Conservation (phyloP, 2,329 filamentous ascomycete species). For the Lasiodiplodia gonubiensis region DNA sequence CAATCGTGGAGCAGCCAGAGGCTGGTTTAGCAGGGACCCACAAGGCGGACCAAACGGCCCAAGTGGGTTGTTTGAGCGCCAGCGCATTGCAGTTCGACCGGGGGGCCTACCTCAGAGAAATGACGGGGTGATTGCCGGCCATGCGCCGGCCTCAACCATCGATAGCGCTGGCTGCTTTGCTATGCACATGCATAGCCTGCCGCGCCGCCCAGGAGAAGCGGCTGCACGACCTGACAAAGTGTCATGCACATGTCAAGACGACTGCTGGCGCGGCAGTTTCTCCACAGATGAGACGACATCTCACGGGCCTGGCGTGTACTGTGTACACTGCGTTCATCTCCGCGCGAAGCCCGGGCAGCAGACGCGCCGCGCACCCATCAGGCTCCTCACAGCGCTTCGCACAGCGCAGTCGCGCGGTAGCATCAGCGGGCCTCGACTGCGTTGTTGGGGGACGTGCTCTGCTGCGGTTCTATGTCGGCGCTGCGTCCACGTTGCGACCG, state of each 20-base stretch:
- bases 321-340: too few species aligned
- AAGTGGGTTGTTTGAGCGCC: conserved; percentile 19
- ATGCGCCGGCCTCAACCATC: background rate
- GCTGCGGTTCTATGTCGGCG: background rate
- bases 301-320: too few species aligned
- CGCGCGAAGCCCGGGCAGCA: too few species aligned
- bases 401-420: background rate
- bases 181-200: too few species aligned
- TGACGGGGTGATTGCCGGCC: conserved; percentile 4
- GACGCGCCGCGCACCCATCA: background rate
- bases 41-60: conserved; percentile 8
- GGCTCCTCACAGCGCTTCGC: background rate
- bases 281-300: too few species aligned
- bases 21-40: conserved; percentile 2
- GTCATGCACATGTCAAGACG: background rate
- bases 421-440: background rate
- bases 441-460: background rate
- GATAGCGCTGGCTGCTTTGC: too few species aligned
- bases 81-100: conserved; percentile 11
- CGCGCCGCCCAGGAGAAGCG: background rate
- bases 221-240: too few species aligned
- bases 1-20: conserved; percentile 17
- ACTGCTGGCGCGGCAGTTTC: too few species aligned
- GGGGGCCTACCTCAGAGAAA: conserved; percentile 15
- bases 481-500: background rate